Evolutionary conservation across 164 flowering plant genomes (phyloP).

Genomic region (Malania oleifera): DNA sequence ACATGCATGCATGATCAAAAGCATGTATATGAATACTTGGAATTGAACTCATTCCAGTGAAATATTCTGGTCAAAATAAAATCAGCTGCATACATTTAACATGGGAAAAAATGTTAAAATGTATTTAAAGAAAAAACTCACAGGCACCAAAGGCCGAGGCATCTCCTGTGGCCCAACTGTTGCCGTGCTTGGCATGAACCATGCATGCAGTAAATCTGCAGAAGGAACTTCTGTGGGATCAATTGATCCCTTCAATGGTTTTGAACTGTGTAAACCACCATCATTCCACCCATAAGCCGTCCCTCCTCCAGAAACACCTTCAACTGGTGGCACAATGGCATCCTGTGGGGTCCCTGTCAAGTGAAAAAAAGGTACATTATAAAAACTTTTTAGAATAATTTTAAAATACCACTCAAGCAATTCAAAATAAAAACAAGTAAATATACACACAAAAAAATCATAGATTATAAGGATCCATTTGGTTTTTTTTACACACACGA

Average conservation of each 20-base stretch:
- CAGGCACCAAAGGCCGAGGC: conserved; percentile 75
- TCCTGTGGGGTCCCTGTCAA: conserved; percentile 31
- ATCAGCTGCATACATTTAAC: neutral
- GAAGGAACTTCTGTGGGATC: conserved; percentile 74
- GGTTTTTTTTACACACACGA: no score
- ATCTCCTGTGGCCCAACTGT: conserved; percentile 83
- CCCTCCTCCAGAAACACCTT: conserved; percentile 97
- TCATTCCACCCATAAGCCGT: conserved; percentile 97
- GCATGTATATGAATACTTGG: no score
- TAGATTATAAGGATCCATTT: no score
- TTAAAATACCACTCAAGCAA: no score
- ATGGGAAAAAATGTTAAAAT: neutral
- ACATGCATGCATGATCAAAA: no score
- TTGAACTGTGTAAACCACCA: conserved; percentile 31
- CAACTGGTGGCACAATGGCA: conserved; percentile 66
- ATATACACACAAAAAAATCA: no score
- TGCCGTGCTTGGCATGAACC: conserved; percentile 94
- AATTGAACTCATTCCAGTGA: no score
- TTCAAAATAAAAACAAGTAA: no score
- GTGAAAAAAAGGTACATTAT: neutral
- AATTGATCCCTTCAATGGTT: conserved; percentile 37
- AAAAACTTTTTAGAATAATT: no score
- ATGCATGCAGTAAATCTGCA: conserved; percentile 73
- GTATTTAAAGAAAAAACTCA: conserved; percentile 25
- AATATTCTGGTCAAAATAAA: neutral